Evolutionary conservation across 2,329 filamentous ascomycete genomes (phyloP), one percentile per base, ranked within the genome.

Genomic region (Xylariaceae sp.): DNA sequence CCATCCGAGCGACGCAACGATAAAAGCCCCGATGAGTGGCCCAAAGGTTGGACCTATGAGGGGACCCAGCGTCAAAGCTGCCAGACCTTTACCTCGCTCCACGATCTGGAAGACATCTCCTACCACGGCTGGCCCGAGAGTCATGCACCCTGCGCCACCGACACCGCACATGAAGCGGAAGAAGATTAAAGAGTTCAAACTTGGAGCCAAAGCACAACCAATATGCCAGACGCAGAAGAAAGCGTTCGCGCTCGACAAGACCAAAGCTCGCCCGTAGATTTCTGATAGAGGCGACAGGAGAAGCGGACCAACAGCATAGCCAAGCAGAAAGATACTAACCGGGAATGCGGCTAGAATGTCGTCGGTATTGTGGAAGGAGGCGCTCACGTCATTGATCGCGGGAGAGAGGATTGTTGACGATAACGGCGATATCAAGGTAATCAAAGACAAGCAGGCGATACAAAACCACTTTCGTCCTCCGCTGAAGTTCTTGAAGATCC

Each of bases 351-450:
- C 75, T 2, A 79, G 60, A 6, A 75, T 75, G 2, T 65, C 56
- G 51, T 71, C 73, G 3, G 62, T 62, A 39, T 73, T 73, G 40
- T 71, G 57, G 48, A 82, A 79, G 28, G 81, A 77, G 11, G 55
- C 55, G 57, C 73, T 73, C 19, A 81, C 65, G 33, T 68, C 64
- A 1, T 54, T 51, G 48, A 79, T 75, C 31, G 75, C 77, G 2
- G 79, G 78, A 1, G 78, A 73, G 16, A 81, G 67, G 48, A 87
- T 86, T 1, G 83, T 83, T 6, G 83, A 86, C 0, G 83, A 81
- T 22, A 87, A 80, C 0, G 84, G 83, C 0, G 83, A 85, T 62
- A 87, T 80, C 57, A 87, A 79, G 9, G 83, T 86, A 63, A 86
- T 86, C 55, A 73, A 69, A 0, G 82, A 77, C 17, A 87, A 75